Percentiles rank a stretch among this genome's conserved stretches.
Evolutionary conservation across 805 yeast genomes (phyloP).

Genomic region (Cyberlindnera saturnus): DNA sequence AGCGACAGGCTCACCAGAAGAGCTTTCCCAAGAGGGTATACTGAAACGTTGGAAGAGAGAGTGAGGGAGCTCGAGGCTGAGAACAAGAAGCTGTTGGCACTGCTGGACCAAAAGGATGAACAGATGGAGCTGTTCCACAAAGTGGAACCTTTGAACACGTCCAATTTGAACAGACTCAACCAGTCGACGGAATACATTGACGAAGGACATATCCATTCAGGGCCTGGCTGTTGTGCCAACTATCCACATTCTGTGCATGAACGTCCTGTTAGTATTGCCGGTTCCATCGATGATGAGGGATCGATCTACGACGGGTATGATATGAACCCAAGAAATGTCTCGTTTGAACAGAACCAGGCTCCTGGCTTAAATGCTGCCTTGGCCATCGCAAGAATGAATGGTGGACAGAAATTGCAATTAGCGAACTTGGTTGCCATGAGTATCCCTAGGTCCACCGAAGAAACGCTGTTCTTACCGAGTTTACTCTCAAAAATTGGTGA

Average conservation of each 20-base stretch:
- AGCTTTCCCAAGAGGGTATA: conserved; percentile 88
- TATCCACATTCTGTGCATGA: conserved; percentile 52
- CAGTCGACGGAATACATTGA: conserved; percentile 19
- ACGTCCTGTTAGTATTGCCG: conserved; percentile 59
- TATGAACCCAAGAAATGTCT: conserved; percentile 27
- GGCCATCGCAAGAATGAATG: conserved; percentile 51
- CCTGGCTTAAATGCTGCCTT: conserved; percentile 71
- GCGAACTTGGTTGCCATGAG: conserved; percentile 63
- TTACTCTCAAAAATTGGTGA: conserved; percentile 63
- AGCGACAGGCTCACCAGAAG: conserved; percentile 79
- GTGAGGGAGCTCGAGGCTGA: conserved; percentile 83
- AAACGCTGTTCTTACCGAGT: conserved; percentile 69
- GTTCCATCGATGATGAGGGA: conserved; percentile 43
- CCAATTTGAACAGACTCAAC: conserved; percentile 29
- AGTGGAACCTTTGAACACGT: conserved; percentile 26
- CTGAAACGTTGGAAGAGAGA: conserved; percentile 83
- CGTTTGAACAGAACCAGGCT: conserved; percentile 63
- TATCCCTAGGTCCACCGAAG: conserved; percentile 73
- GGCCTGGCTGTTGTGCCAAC: conserved; percentile 52
- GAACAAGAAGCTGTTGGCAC: conserved; percentile 59
- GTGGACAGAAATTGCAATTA: conserved; percentile 35
- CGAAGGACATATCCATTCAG: conserved; percentile 36
- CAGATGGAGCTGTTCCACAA: conserved; percentile 38
- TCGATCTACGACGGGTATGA: conserved; percentile 7
- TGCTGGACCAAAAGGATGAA: conserved; percentile 60